Conservation (phyloP, 176 grass and related monocot genomes). For the Carex cristatella region DNA sequence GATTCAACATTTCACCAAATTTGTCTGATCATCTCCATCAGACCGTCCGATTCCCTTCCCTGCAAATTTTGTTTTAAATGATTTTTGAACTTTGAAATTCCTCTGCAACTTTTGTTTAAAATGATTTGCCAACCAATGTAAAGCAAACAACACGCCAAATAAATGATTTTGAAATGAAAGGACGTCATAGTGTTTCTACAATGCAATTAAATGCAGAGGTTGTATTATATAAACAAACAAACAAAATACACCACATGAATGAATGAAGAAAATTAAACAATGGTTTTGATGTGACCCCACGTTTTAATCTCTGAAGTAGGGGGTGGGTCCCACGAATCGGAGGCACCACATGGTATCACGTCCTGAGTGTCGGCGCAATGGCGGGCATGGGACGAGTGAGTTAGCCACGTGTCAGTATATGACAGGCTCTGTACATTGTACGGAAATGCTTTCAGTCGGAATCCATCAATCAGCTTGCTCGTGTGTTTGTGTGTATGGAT, state of each 20-base stretch:
- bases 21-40: too few species aligned
- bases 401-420: not conserved
- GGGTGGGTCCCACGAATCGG: not conserved
- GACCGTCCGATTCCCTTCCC: too few species aligned
- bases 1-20: too few species aligned
- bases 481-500: not conserved
- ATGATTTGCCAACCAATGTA: too few species aligned
- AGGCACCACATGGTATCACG: conserved; percentile 22
- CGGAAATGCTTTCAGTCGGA: conserved; percentile 10
- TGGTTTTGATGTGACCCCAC: conserved; percentile 1
- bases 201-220: too few species aligned
- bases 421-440: not conserved
- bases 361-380: conserved; percentile 24
- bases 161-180: too few species aligned
- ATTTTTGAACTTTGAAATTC: too few species aligned
- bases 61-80: too few species aligned
- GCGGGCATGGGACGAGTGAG: conserved; percentile 1
- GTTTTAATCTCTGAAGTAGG: not conserved
- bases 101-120: too few species aligned
- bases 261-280: not conserved
- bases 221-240: not conserved
- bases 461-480: not conserved
- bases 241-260: not conserved
- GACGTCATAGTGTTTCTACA: too few species aligned
- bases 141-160: too few species aligned